Evolutionary conservation across 257 asterid species (phyloP).

Genomic region (Solanum pennellii): DNA sequence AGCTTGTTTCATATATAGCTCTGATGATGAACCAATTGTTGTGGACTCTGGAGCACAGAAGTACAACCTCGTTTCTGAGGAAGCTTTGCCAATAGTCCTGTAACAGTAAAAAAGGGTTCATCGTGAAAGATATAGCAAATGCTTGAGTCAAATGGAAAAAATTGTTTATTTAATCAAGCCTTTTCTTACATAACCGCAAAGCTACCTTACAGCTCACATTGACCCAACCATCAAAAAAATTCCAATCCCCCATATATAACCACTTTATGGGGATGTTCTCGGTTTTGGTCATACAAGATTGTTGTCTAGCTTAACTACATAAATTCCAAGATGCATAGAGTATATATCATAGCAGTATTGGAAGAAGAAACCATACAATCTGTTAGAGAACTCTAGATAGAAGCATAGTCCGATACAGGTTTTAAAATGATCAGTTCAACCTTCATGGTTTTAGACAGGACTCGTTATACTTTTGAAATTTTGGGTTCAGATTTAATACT

Average conservation of each 20-base stretch:
- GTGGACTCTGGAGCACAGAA: slow-evolving; percentile 41
- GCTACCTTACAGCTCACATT: background rate
- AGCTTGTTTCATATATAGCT: slow-evolving; percentile 16
- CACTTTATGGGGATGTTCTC: background rate
- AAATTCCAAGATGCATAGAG: background rate
- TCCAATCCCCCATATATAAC: background rate
- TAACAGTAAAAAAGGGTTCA: slow-evolving; percentile 6
- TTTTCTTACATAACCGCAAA: background rate
- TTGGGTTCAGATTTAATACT: background rate
- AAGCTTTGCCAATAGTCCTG: slow-evolving; percentile 80
- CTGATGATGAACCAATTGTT: slow-evolving; percentile 11
- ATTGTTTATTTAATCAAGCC: background rate
- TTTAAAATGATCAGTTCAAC: background rate
- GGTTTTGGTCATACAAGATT: background rate
- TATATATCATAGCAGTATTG: background rate
- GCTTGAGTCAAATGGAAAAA: background rate
- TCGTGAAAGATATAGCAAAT: background rate
- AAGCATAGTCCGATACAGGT: background rate
- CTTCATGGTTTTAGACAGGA: background rate
- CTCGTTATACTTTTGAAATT: background rate
- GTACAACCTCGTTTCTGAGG: slow-evolving; percentile 82
- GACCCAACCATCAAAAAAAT: background rate
- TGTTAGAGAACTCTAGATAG: background rate
- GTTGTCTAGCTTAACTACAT: background rate
- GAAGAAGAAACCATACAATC: background rate